phyloP scores from a whole-genome alignment of 176 grass and related monocot species.

The Eleusine coracana region DNA sequence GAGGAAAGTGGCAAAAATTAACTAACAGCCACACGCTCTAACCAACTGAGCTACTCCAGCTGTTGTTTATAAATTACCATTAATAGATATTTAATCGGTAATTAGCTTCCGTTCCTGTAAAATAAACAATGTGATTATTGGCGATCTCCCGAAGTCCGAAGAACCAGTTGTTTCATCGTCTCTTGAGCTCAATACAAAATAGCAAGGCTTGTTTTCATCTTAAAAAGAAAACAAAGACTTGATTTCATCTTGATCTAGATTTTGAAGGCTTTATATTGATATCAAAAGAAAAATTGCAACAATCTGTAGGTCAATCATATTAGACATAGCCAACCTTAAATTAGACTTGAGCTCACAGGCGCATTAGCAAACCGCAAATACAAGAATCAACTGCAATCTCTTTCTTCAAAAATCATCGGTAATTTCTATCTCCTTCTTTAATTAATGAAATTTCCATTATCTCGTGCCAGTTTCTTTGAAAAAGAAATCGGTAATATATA shows the following conservation, averaged over 20 bases:
- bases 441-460: too few relatives aligned
- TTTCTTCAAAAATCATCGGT: background rate
- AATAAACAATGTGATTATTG: too few relatives aligned
- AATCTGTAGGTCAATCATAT: background rate
- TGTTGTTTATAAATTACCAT: background rate
- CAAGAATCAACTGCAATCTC: background rate
- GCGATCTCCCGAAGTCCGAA: background rate
- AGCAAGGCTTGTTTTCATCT: too few relatives aligned
- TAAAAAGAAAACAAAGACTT: too few relatives aligned
- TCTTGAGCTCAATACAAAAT: too few relatives aligned
- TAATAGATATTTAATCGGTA: too few relatives aligned
- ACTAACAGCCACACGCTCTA: constrained; percentile 93
- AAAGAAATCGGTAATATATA: background rate
- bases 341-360: too few relatives aligned
- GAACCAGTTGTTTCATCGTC: background rate
- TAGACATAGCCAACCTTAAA: background rate
- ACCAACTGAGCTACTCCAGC: constrained; percentile 91
- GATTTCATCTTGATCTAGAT: too few relatives aligned
- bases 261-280: background rate
- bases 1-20: too few relatives aligned
- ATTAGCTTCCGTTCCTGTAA: too few relatives aligned
- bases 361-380: background rate
- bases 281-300: background rate
- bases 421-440: background rate
- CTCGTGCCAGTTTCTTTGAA: too few relatives aligned